Conservation (phyloP, 2,329 filamentous ascomycete species). For the Ophiostoma piceae region DNA sequence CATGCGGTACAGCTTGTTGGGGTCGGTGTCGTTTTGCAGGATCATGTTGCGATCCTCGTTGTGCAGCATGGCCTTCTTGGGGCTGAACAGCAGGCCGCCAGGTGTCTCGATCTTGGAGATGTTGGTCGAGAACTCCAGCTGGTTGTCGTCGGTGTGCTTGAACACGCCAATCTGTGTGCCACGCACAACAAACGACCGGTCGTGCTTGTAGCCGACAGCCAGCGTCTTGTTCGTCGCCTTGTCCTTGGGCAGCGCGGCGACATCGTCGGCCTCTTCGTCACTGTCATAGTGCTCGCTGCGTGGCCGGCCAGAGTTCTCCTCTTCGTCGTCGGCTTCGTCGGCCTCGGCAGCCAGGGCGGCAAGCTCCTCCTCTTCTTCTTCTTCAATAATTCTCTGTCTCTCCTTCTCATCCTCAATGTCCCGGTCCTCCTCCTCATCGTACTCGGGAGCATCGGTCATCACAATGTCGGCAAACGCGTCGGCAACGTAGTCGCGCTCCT, state of each 20-base stretch:
- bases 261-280: constrained; percentile 70
- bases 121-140: constrained; percentile 91
- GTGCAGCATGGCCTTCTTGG: constrained; percentile 95
- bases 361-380: constrained; percentile 44
- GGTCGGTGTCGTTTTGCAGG: constrained; percentile 73
- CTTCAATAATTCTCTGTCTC: constrained; percentile 32
- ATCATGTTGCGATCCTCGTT: constrained; percentile 87
- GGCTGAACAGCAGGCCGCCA: constrained; percentile 79
- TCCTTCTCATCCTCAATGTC: constrained; percentile 35
- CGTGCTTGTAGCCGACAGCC: constrained; percentile 94
- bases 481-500: constrained; percentile 88
- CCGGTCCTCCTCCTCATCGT: constrained; percentile 34
- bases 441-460: constrained; percentile 69
- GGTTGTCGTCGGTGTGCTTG: constrained; percentile 89
- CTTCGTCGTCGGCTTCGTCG: constrained; percentile 45
- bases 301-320: constrained; percentile 51
- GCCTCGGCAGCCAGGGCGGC: constrained; percentile 1
- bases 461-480: constrained; percentile 92
- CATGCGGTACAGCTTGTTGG: constrained; percentile 93
- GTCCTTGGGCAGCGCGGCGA: constrained; percentile 62
- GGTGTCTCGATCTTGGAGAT: constrained; percentile 94
- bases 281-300: constrained; percentile 53
- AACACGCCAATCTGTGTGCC: constrained; percentile 98
- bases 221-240: constrained; percentile 86
- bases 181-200: constrained; percentile 92